A percentile compares a stretch with the other conserved stretches of the same genome.
These are phyloP conservation scores for Maudiozyma barnettii DNA, from an alignment of 805 yeast genomes.

Conservation along the genomic window DNA sequence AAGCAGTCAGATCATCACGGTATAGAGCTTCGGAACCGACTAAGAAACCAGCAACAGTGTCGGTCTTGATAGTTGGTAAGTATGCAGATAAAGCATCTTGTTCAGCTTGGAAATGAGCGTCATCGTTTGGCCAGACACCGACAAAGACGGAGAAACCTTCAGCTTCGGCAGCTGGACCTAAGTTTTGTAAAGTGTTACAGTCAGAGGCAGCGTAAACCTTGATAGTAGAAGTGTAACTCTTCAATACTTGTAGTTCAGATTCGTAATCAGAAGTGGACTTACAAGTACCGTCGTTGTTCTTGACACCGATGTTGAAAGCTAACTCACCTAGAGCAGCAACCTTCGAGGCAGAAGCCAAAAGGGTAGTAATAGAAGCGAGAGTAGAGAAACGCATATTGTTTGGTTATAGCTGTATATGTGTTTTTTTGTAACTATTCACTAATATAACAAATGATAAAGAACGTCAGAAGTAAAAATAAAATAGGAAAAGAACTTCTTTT, in stretches of 20 bases:
- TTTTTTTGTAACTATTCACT: neutral
- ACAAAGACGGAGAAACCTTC: conserved; percentile 68
- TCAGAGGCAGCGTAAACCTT: conserved; percentile 90
- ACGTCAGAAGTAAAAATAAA: neutral
- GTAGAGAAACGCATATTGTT: conserved; percentile 28
- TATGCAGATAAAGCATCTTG: conserved; percentile 57
- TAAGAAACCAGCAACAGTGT: conserved; percentile 63
- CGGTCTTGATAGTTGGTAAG: conserved; percentile 62
- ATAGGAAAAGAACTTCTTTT: no score
- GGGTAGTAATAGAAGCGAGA: conserved; percentile 37
- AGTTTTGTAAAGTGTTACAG: conserved; percentile 75
- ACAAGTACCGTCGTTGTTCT: conserved; percentile 66
- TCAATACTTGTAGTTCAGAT: conserved; percentile 52
- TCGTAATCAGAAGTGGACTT: conserved; percentile 63
- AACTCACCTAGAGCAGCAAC: conserved; percentile 57
- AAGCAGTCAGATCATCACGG: conserved; percentile 77
- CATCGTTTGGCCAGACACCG: conserved; percentile 94
- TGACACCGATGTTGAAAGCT: conserved; percentile 82
- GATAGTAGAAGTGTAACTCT: conserved; percentile 51
- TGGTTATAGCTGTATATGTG: neutral
- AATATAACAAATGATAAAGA: neutral
- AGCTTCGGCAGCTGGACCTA: conserved; percentile 80
- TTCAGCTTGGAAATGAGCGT: conserved; percentile 65
- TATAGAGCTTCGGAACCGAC: conserved; percentile 96
- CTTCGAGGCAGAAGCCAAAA: conserved; percentile 33